Evolutionary conservation across 2,329 filamentous ascomycete genomes (phyloP).

Genomic region (Cladosporium velox): DNA sequence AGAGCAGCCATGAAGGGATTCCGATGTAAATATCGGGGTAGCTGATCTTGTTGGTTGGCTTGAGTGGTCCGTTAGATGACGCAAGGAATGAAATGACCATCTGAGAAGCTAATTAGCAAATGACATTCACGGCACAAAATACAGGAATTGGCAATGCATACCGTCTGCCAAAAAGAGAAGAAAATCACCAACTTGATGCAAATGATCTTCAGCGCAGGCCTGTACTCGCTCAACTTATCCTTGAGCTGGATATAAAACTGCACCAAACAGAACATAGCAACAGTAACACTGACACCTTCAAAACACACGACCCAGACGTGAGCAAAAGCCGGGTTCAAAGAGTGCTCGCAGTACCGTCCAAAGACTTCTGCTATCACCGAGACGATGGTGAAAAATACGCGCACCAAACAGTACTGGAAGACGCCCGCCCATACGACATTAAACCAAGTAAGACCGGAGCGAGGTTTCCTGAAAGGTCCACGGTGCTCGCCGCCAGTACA

Average conservation of each 20-base stretch:
- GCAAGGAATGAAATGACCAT: conserved; percentile 63
- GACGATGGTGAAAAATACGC: conserved; percentile 76
- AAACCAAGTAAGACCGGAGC: conserved; percentile 85
- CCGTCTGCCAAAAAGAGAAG: conserved; percentile 82
- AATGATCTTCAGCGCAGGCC: conserved; percentile 75
- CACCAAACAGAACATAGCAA: conserved; percentile 87
- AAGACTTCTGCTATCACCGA: conserved; percentile 72
- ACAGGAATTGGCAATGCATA: conserved; percentile 32
- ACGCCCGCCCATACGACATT: conserved; percentile 79
- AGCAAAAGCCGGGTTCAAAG: conserved; percentile 74
- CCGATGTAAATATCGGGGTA: conserved; percentile 79
- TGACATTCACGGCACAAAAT: background rate
- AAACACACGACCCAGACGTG: conserved; percentile 80
- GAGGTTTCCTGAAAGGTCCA: conserved; percentile 71
- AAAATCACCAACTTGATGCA: conserved; percentile 92
- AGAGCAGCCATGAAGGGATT: conserved; percentile 75
- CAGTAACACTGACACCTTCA: conserved; percentile 69
- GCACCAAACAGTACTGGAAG: conserved; percentile 84
- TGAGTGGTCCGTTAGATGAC: conserved; percentile 63
- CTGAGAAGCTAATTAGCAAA: conserved; percentile 31
- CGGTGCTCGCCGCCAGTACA: conserved; percentile 67
- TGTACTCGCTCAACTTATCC: conserved; percentile 66
- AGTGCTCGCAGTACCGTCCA: conserved; percentile 74
- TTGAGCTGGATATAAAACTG: conserved; percentile 83
- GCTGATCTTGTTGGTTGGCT: conserved; percentile 62